Percentiles rank a stretch among this genome's conserved stretches.
phyloP scores from a whole-genome alignment of 1,284 basidiomycete species.

The Apiotrichum porosum region DNA sequence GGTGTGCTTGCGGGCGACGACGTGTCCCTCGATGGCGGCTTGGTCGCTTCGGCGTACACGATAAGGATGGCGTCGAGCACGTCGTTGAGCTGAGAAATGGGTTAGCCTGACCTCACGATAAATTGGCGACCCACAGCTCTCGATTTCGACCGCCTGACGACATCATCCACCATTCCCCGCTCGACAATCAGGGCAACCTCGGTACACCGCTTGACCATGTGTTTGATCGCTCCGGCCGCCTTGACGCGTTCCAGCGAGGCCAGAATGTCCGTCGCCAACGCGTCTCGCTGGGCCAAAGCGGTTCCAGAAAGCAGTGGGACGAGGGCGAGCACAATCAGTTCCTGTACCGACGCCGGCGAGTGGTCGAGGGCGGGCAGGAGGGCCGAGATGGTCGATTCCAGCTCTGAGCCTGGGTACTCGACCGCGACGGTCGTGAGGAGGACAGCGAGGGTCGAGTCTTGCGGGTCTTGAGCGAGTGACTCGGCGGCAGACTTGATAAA shows the following conservation, averaged over 20 bases:
- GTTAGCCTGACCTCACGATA: not conserved
- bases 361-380: conserved; percentile 3
- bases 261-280: not conserved
- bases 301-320: conserved; percentile 11
- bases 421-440: conserved; percentile 16
- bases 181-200: conserved; percentile 18
- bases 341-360: conserved; percentile 20
- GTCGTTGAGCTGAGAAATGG: conserved; percentile 19
- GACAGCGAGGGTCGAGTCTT: conserved; percentile 11
- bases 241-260: not conserved
- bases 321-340: conserved; percentile 23
- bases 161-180: conserved; percentile 4
- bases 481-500: conserved; percentile 1
- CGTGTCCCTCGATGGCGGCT: not conserved
- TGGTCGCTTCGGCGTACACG: conserved; percentile 9
- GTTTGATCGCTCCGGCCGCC: not conserved
- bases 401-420: conserved; percentile 8
- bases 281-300: not conserved
- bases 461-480: not conserved
- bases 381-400: not conserved
- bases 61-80: conserved; percentile 21
- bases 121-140: conserved; percentile 12
- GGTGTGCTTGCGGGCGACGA: not conserved
- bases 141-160: conserved; percentile 11
- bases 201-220: conserved; percentile 16